phyloP scores from a whole-genome alignment of 169 alveolate genomes.

The Plasmodium cynomolgi region DNA sequence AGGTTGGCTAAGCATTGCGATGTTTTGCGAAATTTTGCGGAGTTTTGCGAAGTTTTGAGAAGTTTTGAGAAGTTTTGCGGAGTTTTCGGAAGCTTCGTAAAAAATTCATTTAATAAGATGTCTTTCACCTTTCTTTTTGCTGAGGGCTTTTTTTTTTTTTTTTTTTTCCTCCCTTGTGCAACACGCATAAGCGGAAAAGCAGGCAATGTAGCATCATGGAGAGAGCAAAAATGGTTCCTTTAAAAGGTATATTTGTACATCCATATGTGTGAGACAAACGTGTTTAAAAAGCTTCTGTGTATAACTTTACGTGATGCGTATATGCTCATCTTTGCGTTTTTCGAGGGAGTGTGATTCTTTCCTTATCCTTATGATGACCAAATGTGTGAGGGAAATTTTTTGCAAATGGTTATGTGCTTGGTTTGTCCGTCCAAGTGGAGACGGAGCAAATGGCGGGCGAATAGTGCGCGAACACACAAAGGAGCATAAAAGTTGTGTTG shows the following conservation, averaged over 20 bases:
- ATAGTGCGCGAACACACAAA: neutral
- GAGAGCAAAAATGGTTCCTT: neutral
- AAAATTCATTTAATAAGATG: neutral
- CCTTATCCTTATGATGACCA: neutral
- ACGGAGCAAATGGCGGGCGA: neutral
- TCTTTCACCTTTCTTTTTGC: neutral
- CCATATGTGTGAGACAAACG: neutral
- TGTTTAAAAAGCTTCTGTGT: neutral
- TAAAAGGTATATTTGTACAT: neutral
- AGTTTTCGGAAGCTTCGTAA: neutral
- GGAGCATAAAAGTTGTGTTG: neutral
- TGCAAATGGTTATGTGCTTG: neutral
- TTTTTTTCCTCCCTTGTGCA: neutral
- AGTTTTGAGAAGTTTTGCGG: neutral
- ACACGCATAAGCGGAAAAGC: neutral
- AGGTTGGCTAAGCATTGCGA: too few species aligned
- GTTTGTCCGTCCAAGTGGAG: neutral
- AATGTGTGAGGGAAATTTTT: neutral
- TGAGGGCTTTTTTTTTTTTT: neutral
- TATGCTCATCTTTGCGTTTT: neutral
- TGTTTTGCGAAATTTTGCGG: neutral
- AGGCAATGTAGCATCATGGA: neutral
- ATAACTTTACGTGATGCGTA: neutral
- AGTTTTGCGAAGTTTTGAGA: neutral
- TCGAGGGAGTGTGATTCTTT: neutral